Base-by-base conservation (phyloP, 2,329 filamentous ascomycete species). In the Onygenales sp. region DNA sequence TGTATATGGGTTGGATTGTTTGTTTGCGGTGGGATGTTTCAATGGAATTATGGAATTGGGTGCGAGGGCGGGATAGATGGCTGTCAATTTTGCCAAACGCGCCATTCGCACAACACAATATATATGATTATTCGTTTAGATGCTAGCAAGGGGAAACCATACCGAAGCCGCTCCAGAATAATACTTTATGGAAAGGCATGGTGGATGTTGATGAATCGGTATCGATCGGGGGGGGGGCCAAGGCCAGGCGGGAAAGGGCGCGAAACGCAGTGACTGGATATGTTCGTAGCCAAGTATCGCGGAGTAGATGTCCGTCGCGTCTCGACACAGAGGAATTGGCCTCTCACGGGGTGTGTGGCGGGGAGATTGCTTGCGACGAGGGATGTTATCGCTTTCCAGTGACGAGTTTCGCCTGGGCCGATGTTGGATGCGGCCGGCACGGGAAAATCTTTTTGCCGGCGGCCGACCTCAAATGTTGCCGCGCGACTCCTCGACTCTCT, bases 121-220 rank as follows among this genome's bases (percentile, higher is more conserved):
- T 27, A 27, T 4, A 27, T 27, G 1, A 3, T 27, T 3, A 27
- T 27, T 5, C 5, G 21, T 27, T 4, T 27, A 27, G 21, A 27
- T 27, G 21, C 21, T 27, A 50, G n/a, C n/a, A 53, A 42, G 27
- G 57, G 54, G 53, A 52, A 44, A 51, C 58, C 80, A 67, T 83
- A 96, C 92, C 92, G 82, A 96, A 95, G 78, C 87, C 87, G 74
- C 72, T 69, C 74, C 74, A 77, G 69, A 77, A 77, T 59, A 77
- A 69, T 57, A 78, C 72, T 65, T 77, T 78, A 64, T 75, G 72
- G 61, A 76, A 72, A 43, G 58, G 58, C 74, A 76, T 76, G 49
- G 54, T 63, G 58, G 58, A 59, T 50, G 59, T 54, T 59, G 54
- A 57, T 50, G 60, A 55, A 43, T 54, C 50, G 60, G 50, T 56